Evolutionary conservation across 2,329 filamentous ascomycete genomes (phyloP).

Genomic region (Lachnellula occidentalis): DNA sequence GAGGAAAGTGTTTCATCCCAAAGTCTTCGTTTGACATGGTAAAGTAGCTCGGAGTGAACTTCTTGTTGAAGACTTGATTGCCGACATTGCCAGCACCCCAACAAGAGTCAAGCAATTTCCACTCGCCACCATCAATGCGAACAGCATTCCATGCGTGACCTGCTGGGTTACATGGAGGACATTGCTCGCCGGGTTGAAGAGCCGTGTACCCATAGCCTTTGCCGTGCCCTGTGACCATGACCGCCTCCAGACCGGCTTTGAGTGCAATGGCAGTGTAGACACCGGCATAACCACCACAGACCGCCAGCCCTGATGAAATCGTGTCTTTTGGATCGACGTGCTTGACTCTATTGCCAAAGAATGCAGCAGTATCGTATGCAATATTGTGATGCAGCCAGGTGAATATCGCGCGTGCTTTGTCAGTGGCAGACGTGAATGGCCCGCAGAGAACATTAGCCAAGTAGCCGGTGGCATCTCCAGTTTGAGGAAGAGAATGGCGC

Average conservation of each 20-base stretch:
- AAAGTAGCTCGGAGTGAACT: conserved; percentile 61
- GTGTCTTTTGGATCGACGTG: conserved; percentile 66
- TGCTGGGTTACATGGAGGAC: conserved; percentile 57
- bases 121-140: conserved; percentile 75
- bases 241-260: conserved; percentile 71
- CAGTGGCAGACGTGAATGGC: conserved; percentile 74
- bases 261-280: conserved; percentile 74
- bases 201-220: conserved; percentile 75
- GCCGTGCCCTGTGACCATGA: conserved; percentile 72
- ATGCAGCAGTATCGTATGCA: conserved; percentile 72
- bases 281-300: conserved; percentile 87
- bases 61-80: conserved; percentile 53
- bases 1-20: conserved; percentile 73
- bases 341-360: conserved; percentile 67
- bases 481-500: conserved; percentile 59
- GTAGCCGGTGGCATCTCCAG: conserved; percentile 58
- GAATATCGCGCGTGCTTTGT: conserved; percentile 90
- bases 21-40: conserved; percentile 69
- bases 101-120: conserved; percentile 88
- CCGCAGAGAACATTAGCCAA: conserved; percentile 73
- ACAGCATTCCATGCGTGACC: conserved; percentile 94
- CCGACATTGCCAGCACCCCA: conserved; percentile 81
- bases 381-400: conserved; percentile 96
- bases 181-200: conserved; percentile 55
- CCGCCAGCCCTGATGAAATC: conserved; percentile 71